phyloP scores from a whole-genome alignment of 176 grass and related monocot species.

The Avena eriantha region DNA sequence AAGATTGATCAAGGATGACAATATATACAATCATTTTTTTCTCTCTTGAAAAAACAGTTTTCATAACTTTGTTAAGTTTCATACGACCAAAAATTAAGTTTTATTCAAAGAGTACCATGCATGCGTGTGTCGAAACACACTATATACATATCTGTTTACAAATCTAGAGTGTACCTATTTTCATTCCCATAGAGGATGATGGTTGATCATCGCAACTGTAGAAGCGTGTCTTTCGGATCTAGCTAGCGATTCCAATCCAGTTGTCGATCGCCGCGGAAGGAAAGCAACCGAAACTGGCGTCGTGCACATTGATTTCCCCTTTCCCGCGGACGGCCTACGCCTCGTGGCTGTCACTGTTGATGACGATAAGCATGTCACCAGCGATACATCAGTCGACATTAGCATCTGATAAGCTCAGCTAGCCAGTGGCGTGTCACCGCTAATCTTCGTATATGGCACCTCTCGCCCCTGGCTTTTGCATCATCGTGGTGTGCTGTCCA shows the following conservation, averaged over 20 bases:
- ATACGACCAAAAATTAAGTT: no score
- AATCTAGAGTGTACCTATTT: neutral
- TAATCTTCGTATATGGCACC: conserved; percentile 17
- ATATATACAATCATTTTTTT: no score
- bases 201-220: neutral
- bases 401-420: conserved; percentile 14
- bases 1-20: neutral
- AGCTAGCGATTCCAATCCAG: neutral
- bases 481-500: conserved; percentile 27
- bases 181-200: neutral
- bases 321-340: neutral
- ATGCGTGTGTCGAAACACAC: neutral
- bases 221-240: neutral
- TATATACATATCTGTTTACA: neutral
- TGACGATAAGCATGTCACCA: conserved; percentile 34
- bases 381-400: conserved; percentile 8
- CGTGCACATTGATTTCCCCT: neutral
- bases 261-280: neutral
- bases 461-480: conserved; percentile 9
- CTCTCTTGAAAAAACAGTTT: neutral
- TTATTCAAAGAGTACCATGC: no score
- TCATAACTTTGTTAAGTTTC: neutral
- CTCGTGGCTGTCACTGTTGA: conserved; percentile 21
- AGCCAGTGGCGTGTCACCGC: conserved; percentile 29
- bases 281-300: neutral